These are phyloP conservation scores for Globisporangium mamillatum DNA, from an alignment of 352 stramenopile genomes.

Conservation along the genomic window DNA sequence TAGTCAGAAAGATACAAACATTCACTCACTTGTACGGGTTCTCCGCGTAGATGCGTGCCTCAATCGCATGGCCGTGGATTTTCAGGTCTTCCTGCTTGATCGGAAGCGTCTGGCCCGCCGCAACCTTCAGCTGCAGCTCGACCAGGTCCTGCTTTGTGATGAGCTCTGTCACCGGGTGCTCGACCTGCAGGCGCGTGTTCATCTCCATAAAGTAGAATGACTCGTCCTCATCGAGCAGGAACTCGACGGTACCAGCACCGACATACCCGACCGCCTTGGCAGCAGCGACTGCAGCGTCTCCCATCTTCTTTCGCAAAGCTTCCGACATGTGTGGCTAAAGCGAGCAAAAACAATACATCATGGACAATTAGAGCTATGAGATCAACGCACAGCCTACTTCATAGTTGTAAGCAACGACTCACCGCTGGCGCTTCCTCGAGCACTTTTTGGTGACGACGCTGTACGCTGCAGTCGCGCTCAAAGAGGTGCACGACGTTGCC, in stretches of 20 bases:
- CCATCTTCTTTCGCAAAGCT: constrained; percentile 84
- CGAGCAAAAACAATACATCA: background rate
- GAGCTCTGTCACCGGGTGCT: constrained; percentile 91
- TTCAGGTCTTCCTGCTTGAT: constrained; percentile 87
- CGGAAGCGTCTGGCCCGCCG: constrained; percentile 87
- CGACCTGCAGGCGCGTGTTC: constrained; percentile 95
- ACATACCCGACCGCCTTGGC: constrained; percentile 91
- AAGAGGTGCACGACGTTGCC: constrained; percentile 90
- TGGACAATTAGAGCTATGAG: background rate
- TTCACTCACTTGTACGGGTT: constrained; percentile 85
- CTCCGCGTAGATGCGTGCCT: constrained; percentile 94
- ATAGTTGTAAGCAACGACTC: constrained; percentile 18
- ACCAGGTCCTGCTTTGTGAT: constrained; percentile 89
- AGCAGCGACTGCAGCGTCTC: constrained; percentile 83
- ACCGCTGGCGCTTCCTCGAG: constrained; percentile 92
- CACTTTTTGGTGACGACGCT: constrained; percentile 93
- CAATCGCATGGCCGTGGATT: constrained; percentile 88
- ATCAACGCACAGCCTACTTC: background rate
- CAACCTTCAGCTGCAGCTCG: constrained; percentile 94
- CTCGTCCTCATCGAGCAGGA: constrained; percentile 89
- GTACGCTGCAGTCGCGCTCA: constrained; percentile 90
- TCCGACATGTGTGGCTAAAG: constrained; percentile 72
- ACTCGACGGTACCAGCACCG: constrained; percentile 92
- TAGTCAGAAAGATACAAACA: background rate
- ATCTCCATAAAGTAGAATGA: constrained; percentile 97